Evolutionary conservation across 2,329 filamentous ascomycete species (phyloP).

Genomic region (Fusarium dlaminii): DNA sequence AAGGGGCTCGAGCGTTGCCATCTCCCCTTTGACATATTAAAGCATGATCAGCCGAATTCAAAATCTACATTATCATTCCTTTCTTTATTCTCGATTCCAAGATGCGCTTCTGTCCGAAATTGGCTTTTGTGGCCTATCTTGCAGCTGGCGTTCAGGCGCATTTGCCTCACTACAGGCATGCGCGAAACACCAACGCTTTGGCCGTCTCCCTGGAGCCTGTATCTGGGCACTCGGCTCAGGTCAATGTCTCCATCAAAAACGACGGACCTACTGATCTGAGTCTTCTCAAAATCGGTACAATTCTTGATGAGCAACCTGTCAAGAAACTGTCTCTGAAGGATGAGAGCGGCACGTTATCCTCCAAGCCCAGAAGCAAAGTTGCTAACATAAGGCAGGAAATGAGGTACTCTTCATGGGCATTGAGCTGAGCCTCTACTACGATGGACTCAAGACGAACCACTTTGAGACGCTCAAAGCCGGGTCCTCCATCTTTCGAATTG

Average conservation of each 20-base stretch:
- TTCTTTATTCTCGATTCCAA: neutral
- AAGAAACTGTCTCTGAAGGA: constrained; percentile 16
- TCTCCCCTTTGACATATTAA: neutral
- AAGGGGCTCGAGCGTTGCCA: neutral
- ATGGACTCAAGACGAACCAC: constrained; percentile 8
- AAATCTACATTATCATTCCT: too few species aligned
- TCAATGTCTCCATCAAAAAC: constrained; percentile 19
- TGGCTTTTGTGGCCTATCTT: neutral
- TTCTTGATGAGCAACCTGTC: constrained; percentile 26
- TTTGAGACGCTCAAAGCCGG: constrained; percentile 6
- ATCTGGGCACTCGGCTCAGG: neutral
- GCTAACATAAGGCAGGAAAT: neutral
- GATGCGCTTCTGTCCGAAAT: neutral
- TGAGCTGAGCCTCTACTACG: constrained; percentile 23
- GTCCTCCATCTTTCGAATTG: constrained; percentile 4
- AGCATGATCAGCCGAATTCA: rapidly evolving
- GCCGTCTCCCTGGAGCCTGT: neutral
- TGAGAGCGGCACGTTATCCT: neutral
- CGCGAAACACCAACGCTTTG: neutral
- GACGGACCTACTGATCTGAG: neutral
- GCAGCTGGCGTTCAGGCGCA: neutral
- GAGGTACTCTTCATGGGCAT: constrained; percentile 16
- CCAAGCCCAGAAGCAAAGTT: rapidly evolving
- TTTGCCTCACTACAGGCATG: neutral
- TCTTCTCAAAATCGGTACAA: constrained; percentile 19